Base-by-base conservation (phyloP, 2,329 filamentous ascomycete species). In the Fusarium sp. region DNA sequence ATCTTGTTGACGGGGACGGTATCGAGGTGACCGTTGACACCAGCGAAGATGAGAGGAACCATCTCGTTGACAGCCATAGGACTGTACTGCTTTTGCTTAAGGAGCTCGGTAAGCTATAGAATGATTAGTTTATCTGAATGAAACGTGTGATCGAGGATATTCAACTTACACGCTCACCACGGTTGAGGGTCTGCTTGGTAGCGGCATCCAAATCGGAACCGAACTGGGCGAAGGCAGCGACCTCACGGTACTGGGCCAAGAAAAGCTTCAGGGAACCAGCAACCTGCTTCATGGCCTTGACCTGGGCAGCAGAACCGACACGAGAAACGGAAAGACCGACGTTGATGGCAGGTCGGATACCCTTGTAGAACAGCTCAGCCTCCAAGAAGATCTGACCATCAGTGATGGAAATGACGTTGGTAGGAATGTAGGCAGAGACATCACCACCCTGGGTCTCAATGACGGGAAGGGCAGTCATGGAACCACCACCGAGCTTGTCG, bases 231-330 rank as follows among this genome's bases (percentile, higher is more conserved):
- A 99, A 99, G 77, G 96, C 96, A 80, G 96, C 96, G 72, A 99
- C 96, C 86, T 99, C 96, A 96, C 96, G 96, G 91, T 99, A 99
- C 88, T 99, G 96, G 79, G 96, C 96, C 92, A 99, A 93, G 94
- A 98, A 99, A 78, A 99, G 94, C 91, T 99, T 99, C 81, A 99
- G 89, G 77, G 95, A 98, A 90, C 96, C 96, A 80, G 96, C 96
- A 78, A 99, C 96, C 89, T 99, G 96, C 91, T 99, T 99, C 96
- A 99, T 99, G 86, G 96, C 94, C 93, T 98, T 99, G 84, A 98
- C 90, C 90, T 99, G 96, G 82, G 96, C 96, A 83, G 96, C 93
- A 80, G 96, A 99, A 83, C 96, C 96, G 91, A 99, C 96, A 93
- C 96, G 96, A 77, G 96, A 99, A 78, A 99, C 96, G 79, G 96